These are phyloP conservation scores for Streptanthus diversifolius DNA, from an alignment of 345 rosid genomes.

Conservation along the genomic window DNA sequence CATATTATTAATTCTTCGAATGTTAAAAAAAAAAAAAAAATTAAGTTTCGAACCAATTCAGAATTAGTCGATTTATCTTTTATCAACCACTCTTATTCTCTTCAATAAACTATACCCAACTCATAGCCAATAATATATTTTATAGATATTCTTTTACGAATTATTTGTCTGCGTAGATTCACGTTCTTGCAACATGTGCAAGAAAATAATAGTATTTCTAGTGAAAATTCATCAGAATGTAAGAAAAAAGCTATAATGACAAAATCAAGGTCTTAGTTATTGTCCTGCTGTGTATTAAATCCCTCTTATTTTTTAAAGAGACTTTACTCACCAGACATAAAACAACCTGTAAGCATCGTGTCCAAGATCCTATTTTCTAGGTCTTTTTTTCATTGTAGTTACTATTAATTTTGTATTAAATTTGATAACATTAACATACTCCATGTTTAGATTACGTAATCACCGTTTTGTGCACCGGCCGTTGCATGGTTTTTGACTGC, in stretches of 20 bases:
- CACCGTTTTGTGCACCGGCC: not conserved
- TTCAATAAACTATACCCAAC: not conserved
- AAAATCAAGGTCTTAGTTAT: not conserved
- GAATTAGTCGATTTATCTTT: not conserved
- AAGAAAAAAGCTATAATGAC: not conserved
- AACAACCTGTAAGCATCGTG: slow-evolving; percentile 7
- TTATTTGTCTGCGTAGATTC: slow-evolving; percentile 4
- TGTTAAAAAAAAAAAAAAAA: not conserved
- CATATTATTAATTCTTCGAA: not conserved
- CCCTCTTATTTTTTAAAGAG: not conserved
- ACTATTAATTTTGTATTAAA: not conserved
- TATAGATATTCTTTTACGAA: not conserved
- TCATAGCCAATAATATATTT: not conserved
- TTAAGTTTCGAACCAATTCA: not conserved
- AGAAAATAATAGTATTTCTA: slow-evolving; percentile 8
- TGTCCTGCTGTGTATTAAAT: not conserved
- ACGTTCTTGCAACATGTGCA: slow-evolving; percentile 27
- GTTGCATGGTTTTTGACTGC: not conserved
- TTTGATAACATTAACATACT: not conserved
- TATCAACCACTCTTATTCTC: not conserved
- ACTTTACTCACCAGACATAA: slow-evolving; percentile 14
- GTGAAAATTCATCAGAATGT: not conserved
- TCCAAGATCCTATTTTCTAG: slow-evolving; percentile 14
- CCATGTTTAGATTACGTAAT: not conserved
- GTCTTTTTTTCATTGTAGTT: not conserved